Evolutionary conservation across 345 rosid genomes (phyloP).

Genomic region (Hibiscus trionum): DNA sequence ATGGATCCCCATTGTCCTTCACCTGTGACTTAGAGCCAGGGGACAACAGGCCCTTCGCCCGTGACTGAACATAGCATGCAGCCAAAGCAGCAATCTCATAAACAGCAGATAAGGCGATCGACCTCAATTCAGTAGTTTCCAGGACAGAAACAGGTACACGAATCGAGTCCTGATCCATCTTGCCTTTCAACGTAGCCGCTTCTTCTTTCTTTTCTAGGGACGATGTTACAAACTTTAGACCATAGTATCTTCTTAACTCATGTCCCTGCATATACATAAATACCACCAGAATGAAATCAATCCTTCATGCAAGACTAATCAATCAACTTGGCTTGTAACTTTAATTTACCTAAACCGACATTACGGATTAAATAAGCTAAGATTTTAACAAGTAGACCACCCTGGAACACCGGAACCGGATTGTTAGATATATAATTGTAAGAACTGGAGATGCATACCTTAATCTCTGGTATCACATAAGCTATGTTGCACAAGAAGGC

Average conservation of each 20-base stretch:
- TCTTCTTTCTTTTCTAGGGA: constrained; percentile 68
- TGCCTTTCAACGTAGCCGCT: constrained; percentile 37
- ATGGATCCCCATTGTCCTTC: constrained; percentile 8
- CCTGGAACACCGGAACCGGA: neutral
- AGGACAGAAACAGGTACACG: constrained; percentile 18
- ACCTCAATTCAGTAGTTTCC: constrained; percentile 9
- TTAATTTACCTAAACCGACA: neutral
- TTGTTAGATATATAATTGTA: neutral
- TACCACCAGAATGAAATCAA: no score
- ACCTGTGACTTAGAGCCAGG: constrained; percentile 17
- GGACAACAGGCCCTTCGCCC: constrained; percentile 34
- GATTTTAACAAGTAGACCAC: neutral
- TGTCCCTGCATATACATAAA: constrained; percentile 28
- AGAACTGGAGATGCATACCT: constrained; percentile 27
- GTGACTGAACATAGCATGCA: constrained; percentile 65
- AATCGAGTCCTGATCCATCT: constrained; percentile 43
- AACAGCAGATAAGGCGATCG: constrained; percentile 38
- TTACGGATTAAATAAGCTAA: neutral
- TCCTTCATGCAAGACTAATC: neutral
- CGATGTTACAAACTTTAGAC: constrained; percentile 50
- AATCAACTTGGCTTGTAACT: neutral
- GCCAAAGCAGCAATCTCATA: constrained; percentile 87
- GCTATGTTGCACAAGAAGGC: constrained; percentile 86
- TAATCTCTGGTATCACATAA: constrained; percentile 61
- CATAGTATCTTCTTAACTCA: constrained; percentile 49